phyloP scores from a whole-genome alignment of 2,329 filamentous ascomycete genomes.

The Beauveria pseudobassiana region DNA sequence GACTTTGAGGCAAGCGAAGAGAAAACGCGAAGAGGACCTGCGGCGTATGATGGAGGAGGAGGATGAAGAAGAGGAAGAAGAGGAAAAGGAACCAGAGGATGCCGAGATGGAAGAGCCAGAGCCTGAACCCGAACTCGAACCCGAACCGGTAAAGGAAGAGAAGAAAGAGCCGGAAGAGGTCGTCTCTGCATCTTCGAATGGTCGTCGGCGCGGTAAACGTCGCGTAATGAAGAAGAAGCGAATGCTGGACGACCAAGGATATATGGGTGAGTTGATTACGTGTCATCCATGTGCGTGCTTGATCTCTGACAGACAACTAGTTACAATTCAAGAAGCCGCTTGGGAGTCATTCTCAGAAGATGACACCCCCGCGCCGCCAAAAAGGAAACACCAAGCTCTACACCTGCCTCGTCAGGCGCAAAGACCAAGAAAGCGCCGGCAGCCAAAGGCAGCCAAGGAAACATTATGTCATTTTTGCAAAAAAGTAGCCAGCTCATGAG shows the following conservation, averaged over 20 bases:
- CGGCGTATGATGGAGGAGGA: conserved; percentile 45
- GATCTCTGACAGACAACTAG: conserved; percentile 34
- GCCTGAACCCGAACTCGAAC: conserved; percentile 28
- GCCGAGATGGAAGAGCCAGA: conserved; percentile 32
- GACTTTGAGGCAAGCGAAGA: conserved; percentile 22
- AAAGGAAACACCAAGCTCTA: conserved; percentile 44
- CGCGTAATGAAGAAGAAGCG: conserved; percentile 84
- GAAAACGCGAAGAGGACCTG: conserved; percentile 32
- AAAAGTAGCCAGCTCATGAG: conserved; percentile 48
- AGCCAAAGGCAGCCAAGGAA: conserved; percentile 61
- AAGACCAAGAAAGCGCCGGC: conserved; percentile 47
- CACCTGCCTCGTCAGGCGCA: conserved; percentile 37
- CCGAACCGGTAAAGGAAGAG: conserved; percentile 23
- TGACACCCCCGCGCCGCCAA: conserved; percentile 50
- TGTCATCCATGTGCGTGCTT: not conserved
- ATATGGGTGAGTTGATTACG: conserved; percentile 56
- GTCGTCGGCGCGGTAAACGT: conserved; percentile 67
- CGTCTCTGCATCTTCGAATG: conserved; percentile 45
- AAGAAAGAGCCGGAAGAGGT: conserved; percentile 42
- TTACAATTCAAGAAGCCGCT: conserved; percentile 73
- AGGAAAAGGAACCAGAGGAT: conserved; percentile 40
- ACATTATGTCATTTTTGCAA: conserved; percentile 85
- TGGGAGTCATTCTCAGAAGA: conserved; percentile 97
- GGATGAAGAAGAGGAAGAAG: conserved; percentile 46
- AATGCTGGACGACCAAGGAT: conserved; percentile 80